phyloP scores from a whole-genome alignment of 352 stramenopile species.

The Globisporangium lucens region DNA sequence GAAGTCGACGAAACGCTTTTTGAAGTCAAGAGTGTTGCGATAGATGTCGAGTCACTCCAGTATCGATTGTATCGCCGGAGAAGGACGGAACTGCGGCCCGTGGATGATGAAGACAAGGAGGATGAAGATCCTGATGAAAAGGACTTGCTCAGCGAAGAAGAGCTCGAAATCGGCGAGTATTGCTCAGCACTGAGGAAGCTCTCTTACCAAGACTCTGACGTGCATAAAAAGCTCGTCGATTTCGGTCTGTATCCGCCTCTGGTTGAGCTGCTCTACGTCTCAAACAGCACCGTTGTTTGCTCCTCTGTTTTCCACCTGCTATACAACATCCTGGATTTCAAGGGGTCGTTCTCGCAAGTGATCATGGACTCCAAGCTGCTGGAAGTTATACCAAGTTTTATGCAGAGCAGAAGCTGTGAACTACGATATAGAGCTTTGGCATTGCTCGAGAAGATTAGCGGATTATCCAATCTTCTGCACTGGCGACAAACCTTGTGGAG shows the following conservation, averaged over 20 bases:
- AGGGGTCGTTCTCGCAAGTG: too few species aligned
- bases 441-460: not conserved
- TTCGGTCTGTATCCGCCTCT: not conserved
- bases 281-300: not conserved
- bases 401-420: not conserved
- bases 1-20: conserved; percentile 64
- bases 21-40: conserved; percentile 82
- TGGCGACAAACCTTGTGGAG: not conserved
- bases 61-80: conserved; percentile 71
- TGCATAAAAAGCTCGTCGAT: not conserved
- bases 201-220: not conserved
- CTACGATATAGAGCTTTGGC: not conserved
- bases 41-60: conserved; percentile 84
- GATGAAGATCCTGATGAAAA: conserved; percentile 54
- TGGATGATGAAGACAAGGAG: conserved; percentile 64
- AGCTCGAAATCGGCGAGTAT: not conserved
- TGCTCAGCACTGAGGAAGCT: not conserved
- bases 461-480: not conserved
- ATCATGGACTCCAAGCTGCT: not conserved
- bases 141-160: not conserved
- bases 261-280: not conserved
- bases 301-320: not conserved
- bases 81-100: conserved; percentile 54
- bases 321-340: not conserved
- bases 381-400: not conserved